These are phyloP conservation scores for Clavispora vitiphila DNA, from an alignment of 805 yeast genomes.

Conservation along the genomic window DNA sequence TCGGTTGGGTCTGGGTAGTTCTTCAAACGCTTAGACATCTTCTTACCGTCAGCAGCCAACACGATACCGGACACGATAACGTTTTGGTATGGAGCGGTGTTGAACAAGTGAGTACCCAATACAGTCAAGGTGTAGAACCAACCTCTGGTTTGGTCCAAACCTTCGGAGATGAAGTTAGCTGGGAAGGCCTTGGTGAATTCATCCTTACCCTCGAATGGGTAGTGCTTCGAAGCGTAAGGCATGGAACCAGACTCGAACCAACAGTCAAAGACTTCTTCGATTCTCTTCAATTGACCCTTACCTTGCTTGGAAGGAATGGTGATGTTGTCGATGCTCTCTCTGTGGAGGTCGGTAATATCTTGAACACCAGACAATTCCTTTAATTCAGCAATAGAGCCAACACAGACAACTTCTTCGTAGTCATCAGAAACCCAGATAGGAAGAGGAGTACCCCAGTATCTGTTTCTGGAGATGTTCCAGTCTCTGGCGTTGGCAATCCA, in stretches of 20 bases:
- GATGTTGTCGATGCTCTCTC: slow-evolving; percentile 85
- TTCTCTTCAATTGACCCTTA: slow-evolving; percentile 80
- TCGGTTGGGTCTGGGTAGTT: slow-evolving; percentile 93
- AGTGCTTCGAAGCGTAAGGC: slow-evolving; percentile 97
- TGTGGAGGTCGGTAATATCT: slow-evolving; percentile 85
- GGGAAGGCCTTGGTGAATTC: slow-evolving; percentile 76
- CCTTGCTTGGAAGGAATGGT: slow-evolving; percentile 92
- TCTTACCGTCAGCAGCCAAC: slow-evolving; percentile 96
- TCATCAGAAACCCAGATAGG: slow-evolving; percentile 98
- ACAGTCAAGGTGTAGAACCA: slow-evolving; percentile 98
- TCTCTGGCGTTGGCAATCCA: slow-evolving; percentile 99
- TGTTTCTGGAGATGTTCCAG: slow-evolving; percentile 97
- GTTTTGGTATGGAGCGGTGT: slow-evolving; percentile 88
- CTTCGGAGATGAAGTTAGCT: slow-evolving; percentile 97
- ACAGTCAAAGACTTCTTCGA: slow-evolving; percentile 98
- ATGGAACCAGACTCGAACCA: slow-evolving; percentile 99
- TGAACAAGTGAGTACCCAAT: slow-evolving; percentile 90
- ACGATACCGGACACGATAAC: slow-evolving; percentile 96
- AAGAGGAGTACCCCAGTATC: slow-evolving; percentile 99
- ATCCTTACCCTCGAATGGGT: slow-evolving; percentile 86
- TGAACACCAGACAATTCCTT: slow-evolving; percentile 75
- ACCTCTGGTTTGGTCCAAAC: slow-evolving; percentile 99
- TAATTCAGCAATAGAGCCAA: slow-evolving; percentile 87
- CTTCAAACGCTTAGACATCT: slow-evolving; percentile 97
- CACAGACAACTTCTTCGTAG: slow-evolving; percentile 84